Evolutionary conservation across 2,329 filamentous ascomycete species (phyloP).

Genomic region (Hypomyces rosellus): DNA sequence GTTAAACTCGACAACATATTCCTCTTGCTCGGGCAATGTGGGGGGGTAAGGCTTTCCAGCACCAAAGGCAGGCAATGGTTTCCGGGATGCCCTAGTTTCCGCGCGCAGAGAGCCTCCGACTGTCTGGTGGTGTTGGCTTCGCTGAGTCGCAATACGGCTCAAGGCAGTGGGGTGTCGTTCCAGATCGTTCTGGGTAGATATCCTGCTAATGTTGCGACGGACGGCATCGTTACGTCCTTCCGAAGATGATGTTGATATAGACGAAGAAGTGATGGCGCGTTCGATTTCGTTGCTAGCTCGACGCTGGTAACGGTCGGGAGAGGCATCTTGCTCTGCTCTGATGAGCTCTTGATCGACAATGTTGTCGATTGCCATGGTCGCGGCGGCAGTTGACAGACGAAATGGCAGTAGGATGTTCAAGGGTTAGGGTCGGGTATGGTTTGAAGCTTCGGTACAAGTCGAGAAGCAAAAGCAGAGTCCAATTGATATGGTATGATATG

Average conservation of each 20-base stretch:
- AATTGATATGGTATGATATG: too few species aligned
- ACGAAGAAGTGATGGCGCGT: slow-evolving; percentile 50
- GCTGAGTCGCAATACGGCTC: slow-evolving; percentile 63
- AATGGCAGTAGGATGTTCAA: too few species aligned
- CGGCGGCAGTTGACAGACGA: too few species aligned
- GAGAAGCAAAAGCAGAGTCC: too few species aligned
- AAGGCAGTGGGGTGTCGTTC: slow-evolving; percentile 64
- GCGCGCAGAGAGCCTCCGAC: slow-evolving; percentile 49
- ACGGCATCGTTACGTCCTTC: slow-evolving; percentile 31
- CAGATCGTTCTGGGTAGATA: slow-evolving; percentile 60
- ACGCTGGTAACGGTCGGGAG: slow-evolving; percentile 30
- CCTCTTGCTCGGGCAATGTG: slow-evolving; percentile 60
- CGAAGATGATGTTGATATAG: slow-evolving; percentile 43
- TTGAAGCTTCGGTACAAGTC: too few species aligned
- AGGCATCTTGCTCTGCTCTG: slow-evolving; percentile 50
- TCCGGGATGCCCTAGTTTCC: slow-evolving; percentile 42
- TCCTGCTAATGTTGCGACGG: slow-evolving; percentile 48
- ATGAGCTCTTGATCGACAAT: slow-evolving; percentile 46
- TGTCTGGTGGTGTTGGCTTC: slow-evolving; percentile 64
- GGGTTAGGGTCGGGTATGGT: too few species aligned
- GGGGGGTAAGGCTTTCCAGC: slow-evolving; percentile 71
- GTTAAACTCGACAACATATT: slow-evolving; percentile 81
- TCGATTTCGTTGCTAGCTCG: slow-evolving; percentile 51
- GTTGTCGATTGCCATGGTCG: slow-evolving; percentile 38
- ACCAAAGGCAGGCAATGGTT: slow-evolving; percentile 62